phyloP scores from a whole-genome alignment of 2,329 filamentous ascomycete species.

The Aspergillus fischeri region DNA sequence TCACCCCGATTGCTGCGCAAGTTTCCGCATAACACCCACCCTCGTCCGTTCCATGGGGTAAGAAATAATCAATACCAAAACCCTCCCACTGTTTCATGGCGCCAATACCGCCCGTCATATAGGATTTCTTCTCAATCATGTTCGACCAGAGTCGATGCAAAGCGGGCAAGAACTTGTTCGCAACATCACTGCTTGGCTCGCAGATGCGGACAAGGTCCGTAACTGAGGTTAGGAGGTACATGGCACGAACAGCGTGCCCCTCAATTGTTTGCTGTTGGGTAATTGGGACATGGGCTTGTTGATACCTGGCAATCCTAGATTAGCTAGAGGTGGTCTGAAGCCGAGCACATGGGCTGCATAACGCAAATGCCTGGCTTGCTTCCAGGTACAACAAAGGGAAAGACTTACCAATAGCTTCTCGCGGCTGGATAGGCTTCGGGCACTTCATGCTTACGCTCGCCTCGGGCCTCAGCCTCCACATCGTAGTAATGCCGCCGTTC shows the following conservation, averaged over 20 bases:
- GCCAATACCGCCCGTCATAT: conserved; percentile 59
- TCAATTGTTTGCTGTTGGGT: conserved; percentile 52
- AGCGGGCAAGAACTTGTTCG: conserved; percentile 25
- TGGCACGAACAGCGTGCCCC: conserved; percentile 57
- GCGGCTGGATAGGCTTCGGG: conserved; percentile 46
- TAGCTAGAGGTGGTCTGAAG: background rate
- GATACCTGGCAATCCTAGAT: conserved; percentile 35
- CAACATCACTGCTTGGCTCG: conserved; percentile 11
- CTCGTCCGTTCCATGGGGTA: conserved; percentile 57
- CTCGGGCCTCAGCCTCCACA: conserved; percentile 49
- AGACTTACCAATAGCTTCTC: conserved; percentile 34
- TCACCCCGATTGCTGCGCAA: conserved; percentile 56
- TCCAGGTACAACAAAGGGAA: background rate
- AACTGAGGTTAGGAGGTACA: conserved; percentile 58
- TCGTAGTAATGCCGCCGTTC: conserved; percentile 53
- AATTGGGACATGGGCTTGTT: conserved; percentile 55
- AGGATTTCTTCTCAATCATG: conserved; percentile 61
- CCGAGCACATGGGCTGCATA: background rate
- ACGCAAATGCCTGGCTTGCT: background rate
- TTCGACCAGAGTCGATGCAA: conserved; percentile 54
- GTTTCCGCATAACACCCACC: conserved; percentile 62
- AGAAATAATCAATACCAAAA: conserved; percentile 57
- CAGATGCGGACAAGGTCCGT: conserved; percentile 49
- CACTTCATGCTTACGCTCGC: conserved; percentile 39
- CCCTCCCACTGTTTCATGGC: conserved; percentile 57